phyloP scores from a whole-genome alignment of 1,284 basidiomycete species.

The Ceratobasidium theobromae region DNA sequence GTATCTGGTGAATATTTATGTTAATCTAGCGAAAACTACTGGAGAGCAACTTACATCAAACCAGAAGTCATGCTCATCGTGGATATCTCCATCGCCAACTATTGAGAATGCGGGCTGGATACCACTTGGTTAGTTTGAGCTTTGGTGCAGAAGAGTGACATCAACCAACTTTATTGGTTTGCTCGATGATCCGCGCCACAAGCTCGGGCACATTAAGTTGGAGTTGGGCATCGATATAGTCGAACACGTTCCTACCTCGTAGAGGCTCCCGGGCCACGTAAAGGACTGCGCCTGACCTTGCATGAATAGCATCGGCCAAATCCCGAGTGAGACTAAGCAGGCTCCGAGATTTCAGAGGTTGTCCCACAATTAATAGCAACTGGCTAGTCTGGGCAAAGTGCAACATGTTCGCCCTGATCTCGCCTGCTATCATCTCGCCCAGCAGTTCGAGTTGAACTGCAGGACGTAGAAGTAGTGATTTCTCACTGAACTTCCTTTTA shows the following conservation, averaged over 20 bases:
- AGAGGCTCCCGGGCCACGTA: not conserved
- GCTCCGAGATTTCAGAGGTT: not conserved
- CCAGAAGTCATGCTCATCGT: conserved; percentile 10
- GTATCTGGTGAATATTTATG: not conserved
- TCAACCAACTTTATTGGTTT: too few relatives aligned
- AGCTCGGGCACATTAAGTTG: not conserved
- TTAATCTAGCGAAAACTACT: not conserved
- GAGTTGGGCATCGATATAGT: conserved; percentile 9
- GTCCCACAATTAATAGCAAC: conserved; percentile 5
- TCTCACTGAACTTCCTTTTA: not conserved
- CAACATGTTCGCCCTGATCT: not conserved
- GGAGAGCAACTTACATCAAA: conserved; percentile 8
- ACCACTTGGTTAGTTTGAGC: too few relatives aligned
- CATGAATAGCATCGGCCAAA: not conserved
- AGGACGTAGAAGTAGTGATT: not conserved
- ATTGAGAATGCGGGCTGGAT: too few relatives aligned
- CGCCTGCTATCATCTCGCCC: not conserved
- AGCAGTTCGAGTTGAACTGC: not conserved
- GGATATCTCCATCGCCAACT: not conserved
- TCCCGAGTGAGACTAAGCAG: not conserved
- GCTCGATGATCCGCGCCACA: not conserved
- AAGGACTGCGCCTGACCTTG: conserved; percentile 1
- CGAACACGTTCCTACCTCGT: not conserved
- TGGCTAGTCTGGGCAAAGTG: not conserved
- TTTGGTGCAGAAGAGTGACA: too few relatives aligned